Evolutionary conservation across 164 flowering plant genomes (phyloP), one percentile per base, ranked within the genome.

Genomic region (Saururus chinensis): DNA sequence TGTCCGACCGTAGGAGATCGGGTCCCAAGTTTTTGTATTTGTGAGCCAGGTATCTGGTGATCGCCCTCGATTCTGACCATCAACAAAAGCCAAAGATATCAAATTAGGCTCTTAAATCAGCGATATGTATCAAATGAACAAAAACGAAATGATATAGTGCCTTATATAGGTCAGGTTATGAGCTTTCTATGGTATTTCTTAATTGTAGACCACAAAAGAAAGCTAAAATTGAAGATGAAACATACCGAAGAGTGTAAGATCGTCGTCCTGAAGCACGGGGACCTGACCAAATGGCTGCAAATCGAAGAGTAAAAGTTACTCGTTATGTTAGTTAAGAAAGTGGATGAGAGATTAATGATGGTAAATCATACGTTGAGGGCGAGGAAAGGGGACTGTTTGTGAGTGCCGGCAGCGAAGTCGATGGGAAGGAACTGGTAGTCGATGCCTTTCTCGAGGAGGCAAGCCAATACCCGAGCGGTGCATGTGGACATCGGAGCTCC

Each of bases 181-280:
- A n/a, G n/a, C n/a, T n/a, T 30, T 30, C 37, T 12, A 19, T 19
- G 0, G 56, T 19, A 6, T 5, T 53, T 53, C 56, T 1, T 9
- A 19, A n/a, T 40, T 58, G 24, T 10, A 20, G 7, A 1, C 1
- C 56, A 4, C 19, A 21, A 5, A 53, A 54, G 25, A 20, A 4
- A 13, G 57, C 12, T n/a, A 11, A 54, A 21, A 22, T 12, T 2
- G 16, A 54, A 21, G 5, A 52, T 21, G n/a, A 19, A 52, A 52
- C 74, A 57, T 51, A 75, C 83, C 81, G 45, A 80, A 80, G 30
- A 80, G 71, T 5, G 58, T 74, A 26, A 74, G 42, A 26, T 78
- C 76, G 0, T 71, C 81, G 30, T 74, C 84, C 64, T 80, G 75
- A 5, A 78, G 12, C 0, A 67, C 79, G 0, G 80, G 84, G 4